Conservation (phyloP, 306 rosid species). For the Biancaea sappan region DNA sequence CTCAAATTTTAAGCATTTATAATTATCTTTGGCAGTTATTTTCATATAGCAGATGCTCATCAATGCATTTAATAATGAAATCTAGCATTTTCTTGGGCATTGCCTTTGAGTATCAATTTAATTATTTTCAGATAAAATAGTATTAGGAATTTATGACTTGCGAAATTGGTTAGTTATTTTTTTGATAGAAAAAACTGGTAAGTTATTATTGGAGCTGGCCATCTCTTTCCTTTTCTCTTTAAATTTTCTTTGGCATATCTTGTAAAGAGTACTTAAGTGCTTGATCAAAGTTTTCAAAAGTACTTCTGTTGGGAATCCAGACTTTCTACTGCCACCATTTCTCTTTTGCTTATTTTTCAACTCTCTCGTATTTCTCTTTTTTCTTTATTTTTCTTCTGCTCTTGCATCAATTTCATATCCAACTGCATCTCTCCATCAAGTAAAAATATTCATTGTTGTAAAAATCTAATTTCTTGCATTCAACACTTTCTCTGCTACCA, state of each 20-base stretch:
- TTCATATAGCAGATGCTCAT: neutral
- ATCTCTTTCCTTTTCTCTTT: neutral
- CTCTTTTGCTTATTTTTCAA: neutral
- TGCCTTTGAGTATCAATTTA: neutral
- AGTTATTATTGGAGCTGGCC: too few relatives aligned
- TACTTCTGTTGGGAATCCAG: neutral
- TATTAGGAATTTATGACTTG: neutral
- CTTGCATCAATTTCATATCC: neutral
- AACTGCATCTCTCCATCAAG: neutral
- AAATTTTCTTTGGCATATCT: neutral
- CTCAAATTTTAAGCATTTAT: conserved; percentile 10
- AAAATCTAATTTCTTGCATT: neutral
- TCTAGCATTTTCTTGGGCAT: conserved; percentile 10
- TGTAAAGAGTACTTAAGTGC: neutral
- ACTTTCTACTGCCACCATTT: neutral
- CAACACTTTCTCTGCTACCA: neutral
- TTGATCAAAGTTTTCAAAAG: neutral
- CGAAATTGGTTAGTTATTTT: neutral
- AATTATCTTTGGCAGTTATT: conserved; percentile 6
- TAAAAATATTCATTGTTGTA: neutral
- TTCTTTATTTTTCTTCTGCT: neutral
- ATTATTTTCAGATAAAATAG: conserved; percentile 8
- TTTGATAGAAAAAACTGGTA: too few relatives aligned
- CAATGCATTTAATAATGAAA: conserved; percentile 10
- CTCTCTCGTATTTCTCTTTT: neutral